These are phyloP conservation scores for Clavispora vitiphila DNA, from an alignment of 805 yeast species.

Conservation along the genomic window DNA sequence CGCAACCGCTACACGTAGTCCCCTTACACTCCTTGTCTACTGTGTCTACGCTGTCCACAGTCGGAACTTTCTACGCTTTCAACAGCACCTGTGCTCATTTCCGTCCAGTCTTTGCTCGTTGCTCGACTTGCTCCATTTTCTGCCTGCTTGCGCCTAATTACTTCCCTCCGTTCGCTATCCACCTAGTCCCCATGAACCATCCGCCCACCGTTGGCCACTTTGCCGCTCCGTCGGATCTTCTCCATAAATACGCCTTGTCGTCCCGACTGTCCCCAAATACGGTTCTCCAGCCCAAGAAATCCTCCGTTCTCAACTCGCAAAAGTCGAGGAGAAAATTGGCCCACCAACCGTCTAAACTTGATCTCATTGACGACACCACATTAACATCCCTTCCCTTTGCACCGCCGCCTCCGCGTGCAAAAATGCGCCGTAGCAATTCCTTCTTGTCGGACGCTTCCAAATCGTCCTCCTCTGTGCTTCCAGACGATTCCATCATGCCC, in stretches of 20 bases:
- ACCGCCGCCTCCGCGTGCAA: slow-evolving; percentile 36
- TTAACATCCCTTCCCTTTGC: slow-evolving; percentile 50
- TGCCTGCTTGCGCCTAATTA: no score
- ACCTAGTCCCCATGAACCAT: background rate
- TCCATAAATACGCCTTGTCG: background rate
- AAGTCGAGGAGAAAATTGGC: slow-evolving; percentile 1
- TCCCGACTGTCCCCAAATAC: background rate
- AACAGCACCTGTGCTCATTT: no score
- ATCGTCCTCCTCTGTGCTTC: background rate
- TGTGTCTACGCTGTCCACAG: no score
- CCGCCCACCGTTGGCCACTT: background rate
- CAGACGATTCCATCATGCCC: background rate
- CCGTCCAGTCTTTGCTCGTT: no score
- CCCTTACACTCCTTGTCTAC: no score
- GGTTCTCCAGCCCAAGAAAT: background rate
- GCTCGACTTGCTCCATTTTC: no score
- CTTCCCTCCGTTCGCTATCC: no score
- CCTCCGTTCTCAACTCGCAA: background rate
- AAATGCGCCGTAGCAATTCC: slow-evolving; percentile 7
- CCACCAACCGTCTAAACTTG: slow-evolving; percentile 39
- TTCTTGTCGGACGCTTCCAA: background rate
- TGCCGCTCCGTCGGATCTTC: background rate
- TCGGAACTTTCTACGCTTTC: no score
- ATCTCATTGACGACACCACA: slow-evolving; percentile 43
- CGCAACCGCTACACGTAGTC: background rate